Base-by-base conservation (phyloP, 805 yeast genomes). In the Pachysolen tannophilus region DNA sequence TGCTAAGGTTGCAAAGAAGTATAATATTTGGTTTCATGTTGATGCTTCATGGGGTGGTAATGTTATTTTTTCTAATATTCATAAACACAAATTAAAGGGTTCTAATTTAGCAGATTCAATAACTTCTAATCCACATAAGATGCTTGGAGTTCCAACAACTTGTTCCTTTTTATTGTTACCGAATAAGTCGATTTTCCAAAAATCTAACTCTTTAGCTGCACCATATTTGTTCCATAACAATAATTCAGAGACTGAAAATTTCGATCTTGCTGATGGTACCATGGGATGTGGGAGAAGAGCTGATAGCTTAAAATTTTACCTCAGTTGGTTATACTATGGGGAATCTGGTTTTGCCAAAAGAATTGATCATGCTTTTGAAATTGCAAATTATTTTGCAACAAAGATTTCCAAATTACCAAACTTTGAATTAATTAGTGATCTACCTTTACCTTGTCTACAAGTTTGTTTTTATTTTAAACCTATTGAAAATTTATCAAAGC, bases 21-120 rank as follows among this genome's bases (percentile, higher is more conserved):
- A 77, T 53, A 54, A 65, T n/a, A 34, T 75, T 6, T 85, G 94
- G 90, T 70, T 82, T 50, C 95, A 84, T 53, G 72, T 84, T 27
- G 95, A 84, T 56, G 95, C 92, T 1, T 82, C 92, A 6, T 83
- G 94, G 94, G 95, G 95, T 23, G 95, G 90, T 7, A 85, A 85
- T 47, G 78, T 81, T 8, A 66, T 82, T 0, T 85, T 84, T 59
- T 76, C 85, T 28, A 45, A 53, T 0, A 59, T 44, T 8, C 72
- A 75, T 36, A 54, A 49, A 28, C 31, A 54, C 37, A 67, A 69
- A 44, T 54, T 84, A 41, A 50, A 55, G 13, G 95, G 95, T 2
- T 53, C 71, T 21, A 70, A 80, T 28, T 50, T 66, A 15, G 94
- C 92, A 1, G 73, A 84, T 54, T 79, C 88, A 8, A 65, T 84